Evolutionary conservation across 495 filamentous ascomycete genomes (phyloP), one percentile per base, ranked within the genome.

Genomic region (Coniosporium apollinis): DNA sequence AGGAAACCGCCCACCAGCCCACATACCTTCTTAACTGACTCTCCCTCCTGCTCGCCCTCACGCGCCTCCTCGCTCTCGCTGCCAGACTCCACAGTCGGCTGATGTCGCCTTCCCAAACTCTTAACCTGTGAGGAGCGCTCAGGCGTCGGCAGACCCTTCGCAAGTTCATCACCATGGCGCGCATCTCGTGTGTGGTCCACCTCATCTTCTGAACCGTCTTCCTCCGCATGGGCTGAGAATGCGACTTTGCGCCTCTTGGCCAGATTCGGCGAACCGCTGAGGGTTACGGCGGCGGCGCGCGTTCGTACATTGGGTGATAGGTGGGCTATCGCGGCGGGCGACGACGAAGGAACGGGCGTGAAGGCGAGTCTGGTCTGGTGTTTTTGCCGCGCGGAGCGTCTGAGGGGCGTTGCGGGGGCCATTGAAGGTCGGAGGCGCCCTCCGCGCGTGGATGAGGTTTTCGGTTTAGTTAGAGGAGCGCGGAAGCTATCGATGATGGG

Each of bases 281-380:
- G 42, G 6, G 39, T 34, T 3, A 52, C 50, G 4, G 48, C 42
- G 4, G 55, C 49, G 20, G 46, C 49, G 11, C 47, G 41, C 19
- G 45, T 40, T 17, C 45, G 41, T 13, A 48, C 45, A 30, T 49
- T n/a, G n/a, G n/a, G 46, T 8, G 38, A 19, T 10, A 42, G 38
- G 22, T 51, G 43, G 6, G 28, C 26, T 9, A 39, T 24, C 1
- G 44, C 35, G 3, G 45, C 45, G 5, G 51, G 48, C 1, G 52
- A 54, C 2, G 51, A 54, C 9, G 52, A 47, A 14, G 54, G 39
- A 2, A 52, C 15, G 2, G 54, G 54, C 3, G 48, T 51, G 47
- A 59, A 57, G 30, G 24, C 40, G 13, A 59, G 43, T n/a, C 48
- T 47, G 5, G 47, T 41, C 33, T 59, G 55, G 13, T 45, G 47